A percentile compares a stretch with the other conserved stretches of the same genome.
phyloP scores from a whole-genome alignment of 305 asterid species.

The Fraxinus nigra region DNA sequence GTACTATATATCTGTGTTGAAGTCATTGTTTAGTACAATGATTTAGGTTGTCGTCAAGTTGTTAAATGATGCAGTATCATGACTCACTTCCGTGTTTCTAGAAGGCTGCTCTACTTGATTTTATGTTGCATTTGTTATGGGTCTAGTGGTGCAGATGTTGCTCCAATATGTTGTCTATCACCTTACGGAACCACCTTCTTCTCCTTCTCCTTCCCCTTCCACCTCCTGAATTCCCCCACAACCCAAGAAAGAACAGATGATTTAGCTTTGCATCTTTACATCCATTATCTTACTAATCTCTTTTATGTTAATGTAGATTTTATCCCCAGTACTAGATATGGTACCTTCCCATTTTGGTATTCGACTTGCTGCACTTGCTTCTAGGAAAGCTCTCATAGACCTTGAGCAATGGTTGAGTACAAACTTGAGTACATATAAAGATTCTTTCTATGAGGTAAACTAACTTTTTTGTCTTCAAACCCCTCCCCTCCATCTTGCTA shows the following conservation, averaged over 20 bases:
- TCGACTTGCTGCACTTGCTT: slow-evolving; percentile 87
- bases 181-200: not conserved
- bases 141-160: not conserved
- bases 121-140: not conserved
- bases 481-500: not conserved
- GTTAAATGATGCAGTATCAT: not conserved
- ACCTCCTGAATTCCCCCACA: not conserved
- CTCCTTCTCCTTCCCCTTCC: not conserved
- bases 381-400: slow-evolving; percentile 73
- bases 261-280: slow-evolving; percentile 12
- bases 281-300: slow-evolving; percentile 11
- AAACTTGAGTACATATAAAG: slow-evolving; percentile 56
- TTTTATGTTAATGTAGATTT: slow-evolving; percentile 53
- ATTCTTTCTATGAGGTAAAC: slow-evolving; percentile 74
- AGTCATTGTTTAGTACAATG: not conserved
- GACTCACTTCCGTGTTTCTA: not conserved
- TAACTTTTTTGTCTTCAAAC: not conserved
- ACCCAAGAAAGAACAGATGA: not conserved
- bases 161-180: not conserved
- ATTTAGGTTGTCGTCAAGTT: not conserved
- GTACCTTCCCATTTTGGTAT: slow-evolving; percentile 67
- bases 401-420: slow-evolving; percentile 80
- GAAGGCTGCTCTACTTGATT: slow-evolving; percentile 9
- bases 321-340: slow-evolving; percentile 66
- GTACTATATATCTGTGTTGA: not conserved